Evolutionary conservation across 352 stramenopile species (phyloP), one percentile per base, ranked within the genome.

Genomic region (Phytopythium oedochilum): DNA sequence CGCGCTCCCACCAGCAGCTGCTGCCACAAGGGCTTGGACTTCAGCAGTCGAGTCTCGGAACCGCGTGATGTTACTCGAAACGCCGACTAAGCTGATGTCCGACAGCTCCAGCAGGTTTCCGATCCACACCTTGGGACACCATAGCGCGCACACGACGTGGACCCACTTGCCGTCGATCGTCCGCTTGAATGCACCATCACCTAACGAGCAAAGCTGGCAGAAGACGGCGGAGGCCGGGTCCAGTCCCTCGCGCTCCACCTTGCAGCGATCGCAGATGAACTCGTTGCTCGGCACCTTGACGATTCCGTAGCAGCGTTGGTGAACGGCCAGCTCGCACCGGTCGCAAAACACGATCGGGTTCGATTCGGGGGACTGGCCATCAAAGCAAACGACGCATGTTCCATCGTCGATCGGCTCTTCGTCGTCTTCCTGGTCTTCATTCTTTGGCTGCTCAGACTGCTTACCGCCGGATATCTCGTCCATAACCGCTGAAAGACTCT

Each of bases 291-390:
- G 84, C 15, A 96, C 83, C 44, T 93, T 76, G 5, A 73, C 70
- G 44, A 97, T 77, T 47, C 88, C 88, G 46, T 97, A 97, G 68
- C 88, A 97, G 10, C 78, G 75, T 60, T 92, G 86, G 54, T 97
- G 88, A 22, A 96, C 86, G n/a, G 86, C 86, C 28, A 97, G 66
- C 56, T 94, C 82, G 53, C 88, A 97, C 14, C 79, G 72, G 62
- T 96, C 88, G 46, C 88, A 97, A 53, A 96, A 96, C 20, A 97
- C 84, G 55, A 97, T 96, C 7, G 84, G 83, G 54, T 96, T 95
- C 11, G 75, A 74, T 59, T 96, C 88, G 0, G 87, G 85, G 25
- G 88, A 94, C 48, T 86, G 71, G 0, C 85, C 86, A 54, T 96
- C 88, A 59, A 96, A 96, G 54, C 88, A 96, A 23, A 96, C 78